These are phyloP conservation scores for Brassica balearica DNA, from an alignment of 441 rosid species.

Conservation along the genomic window DNA sequence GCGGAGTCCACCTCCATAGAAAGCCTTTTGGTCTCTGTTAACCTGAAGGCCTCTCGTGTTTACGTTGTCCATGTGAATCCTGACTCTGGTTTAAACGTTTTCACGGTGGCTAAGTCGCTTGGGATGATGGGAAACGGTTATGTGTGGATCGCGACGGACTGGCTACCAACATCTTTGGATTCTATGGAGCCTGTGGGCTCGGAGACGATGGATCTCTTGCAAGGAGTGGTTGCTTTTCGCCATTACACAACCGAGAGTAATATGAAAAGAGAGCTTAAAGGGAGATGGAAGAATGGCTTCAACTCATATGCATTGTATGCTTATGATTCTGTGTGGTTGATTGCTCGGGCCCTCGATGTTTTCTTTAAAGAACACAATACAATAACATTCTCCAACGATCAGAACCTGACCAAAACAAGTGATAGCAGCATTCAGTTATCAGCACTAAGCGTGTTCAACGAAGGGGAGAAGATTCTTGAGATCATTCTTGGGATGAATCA, in stretches of 20 bases:
- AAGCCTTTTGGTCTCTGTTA: constrained; percentile 66
- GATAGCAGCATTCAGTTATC: constrained; percentile 60
- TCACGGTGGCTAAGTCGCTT: constrained; percentile 74
- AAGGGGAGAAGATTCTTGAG: constrained; percentile 70
- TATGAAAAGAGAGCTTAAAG: constrained; percentile 56
- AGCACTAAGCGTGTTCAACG: constrained; percentile 69
- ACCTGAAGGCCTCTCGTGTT: constrained; percentile 84
- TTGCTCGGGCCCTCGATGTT: constrained; percentile 75
- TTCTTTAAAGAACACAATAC: constrained; percentile 65
- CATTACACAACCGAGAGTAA: constrained; percentile 72
- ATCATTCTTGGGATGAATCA: constrained; percentile 63
- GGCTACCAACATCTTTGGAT: constrained; percentile 87
- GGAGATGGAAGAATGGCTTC: constrained; percentile 68
- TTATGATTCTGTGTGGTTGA: constrained; percentile 91
- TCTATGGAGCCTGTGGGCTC: constrained; percentile 51
- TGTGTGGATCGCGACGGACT: constrained; percentile 98
- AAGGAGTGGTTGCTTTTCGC: constrained; percentile 89
- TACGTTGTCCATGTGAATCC: constrained; percentile 92
- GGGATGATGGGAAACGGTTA: constrained; percentile 75
- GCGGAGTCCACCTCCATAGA: constrained; percentile 53
- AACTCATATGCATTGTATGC: constrained; percentile 90
- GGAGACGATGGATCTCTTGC: constrained; percentile 67
- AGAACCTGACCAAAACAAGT: constrained; percentile 55
- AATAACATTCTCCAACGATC: constrained; percentile 69
- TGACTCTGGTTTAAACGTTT: constrained; percentile 77